Base-by-base conservation (phyloP, 225 moss, liverwort and hornwort species). In the Thuidium tamariscinum region DNA sequence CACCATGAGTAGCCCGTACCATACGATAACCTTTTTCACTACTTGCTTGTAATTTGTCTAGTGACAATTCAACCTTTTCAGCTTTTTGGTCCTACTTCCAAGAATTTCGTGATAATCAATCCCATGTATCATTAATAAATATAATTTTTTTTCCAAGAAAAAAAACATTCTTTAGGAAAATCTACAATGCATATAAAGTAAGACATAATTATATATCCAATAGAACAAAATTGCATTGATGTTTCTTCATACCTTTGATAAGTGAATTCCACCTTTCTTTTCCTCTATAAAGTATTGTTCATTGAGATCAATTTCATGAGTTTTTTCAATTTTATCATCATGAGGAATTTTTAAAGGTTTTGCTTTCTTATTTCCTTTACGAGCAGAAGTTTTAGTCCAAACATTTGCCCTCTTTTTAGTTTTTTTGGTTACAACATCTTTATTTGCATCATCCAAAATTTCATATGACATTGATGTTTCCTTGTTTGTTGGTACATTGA, bases 21-120 rank as follows among this genome's bases (percentile, higher is more conserved):
- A 98, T 98, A 18, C 95, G 94, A 48, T 97, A 98, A 0, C 98
- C 98, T 91, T 98, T 98, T 87, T 93, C 94, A 82, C 97, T 96
- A 88, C 94, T 95, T 52, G 98, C 97, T 90, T 94, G 89, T 70
- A 98, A 83, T 86, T 96, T 97, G 42, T 97, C 94, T 4, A 74
- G 22, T 80, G 95, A 94, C 19, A 98, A 89, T 84, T 97, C 98
- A 66, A 98, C 90, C 65, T 96, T 98, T 74, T 98, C 97, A 27
- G 96, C 97, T 89, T 98, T 98, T 88, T 95, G 91, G 41, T 93
- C 90, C 93, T 93, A 39, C 19, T 18, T 4, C 13, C 69, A 76
- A 80, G 8, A 25, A 29, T 12, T 36, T 4, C 11, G 12, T 13
- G 12, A 8, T 27, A 2, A 14, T 73, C 3, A 67, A n/a, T 20